A percentile compares a stretch with the other conserved stretches of the same genome.
Evolutionary conservation across 805 yeast species (phyloP).

Genomic region (Myxozyma melibiosi): DNA sequence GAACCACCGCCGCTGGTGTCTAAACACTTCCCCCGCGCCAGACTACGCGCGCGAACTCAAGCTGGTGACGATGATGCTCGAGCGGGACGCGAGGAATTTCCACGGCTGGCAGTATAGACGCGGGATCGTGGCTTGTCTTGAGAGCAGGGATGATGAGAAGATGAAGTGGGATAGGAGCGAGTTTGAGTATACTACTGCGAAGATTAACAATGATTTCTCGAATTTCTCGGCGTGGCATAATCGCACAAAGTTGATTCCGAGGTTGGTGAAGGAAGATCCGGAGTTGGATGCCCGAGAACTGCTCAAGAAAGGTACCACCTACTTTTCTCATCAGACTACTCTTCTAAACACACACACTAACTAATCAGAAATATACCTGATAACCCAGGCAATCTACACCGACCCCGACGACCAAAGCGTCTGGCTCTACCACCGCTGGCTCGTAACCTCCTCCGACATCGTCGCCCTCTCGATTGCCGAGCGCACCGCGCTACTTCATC

Average conservation of each 20-base stretch:
- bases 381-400: constrained; percentile 83
- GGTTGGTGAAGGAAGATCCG: constrained; percentile 45
- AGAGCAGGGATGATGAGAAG: constrained; percentile 33
- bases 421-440: constrained; percentile 89
- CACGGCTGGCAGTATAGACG: constrained; percentile 97
- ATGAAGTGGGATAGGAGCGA: constrained; percentile 51
- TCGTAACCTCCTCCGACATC: constrained; percentile 47
- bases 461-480: constrained; percentile 40
- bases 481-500: constrained; percentile 47
- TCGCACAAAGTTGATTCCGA: constrained; percentile 68
- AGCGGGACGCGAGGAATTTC: constrained; percentile 76
- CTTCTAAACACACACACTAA: constrained; percentile 37
- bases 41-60: constrained; percentile 73
- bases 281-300: constrained; percentile 35
- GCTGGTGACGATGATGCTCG: constrained; percentile 67
- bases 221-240: constrained; percentile 97
- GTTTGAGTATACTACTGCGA: constrained; percentile 72
- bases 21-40: constrained; percentile 51
- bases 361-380: constrained; percentile 60
- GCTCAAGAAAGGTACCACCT: constrained; percentile 32
- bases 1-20: constrained; percentile 88
- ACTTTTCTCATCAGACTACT: not conserved
- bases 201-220: constrained; percentile 81
- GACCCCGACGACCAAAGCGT: constrained; percentile 94
- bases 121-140: constrained; percentile 53